Evolutionary conservation across 345 rosid genomes (phyloP).

Genomic region (Gossypium raimondii): DNA sequence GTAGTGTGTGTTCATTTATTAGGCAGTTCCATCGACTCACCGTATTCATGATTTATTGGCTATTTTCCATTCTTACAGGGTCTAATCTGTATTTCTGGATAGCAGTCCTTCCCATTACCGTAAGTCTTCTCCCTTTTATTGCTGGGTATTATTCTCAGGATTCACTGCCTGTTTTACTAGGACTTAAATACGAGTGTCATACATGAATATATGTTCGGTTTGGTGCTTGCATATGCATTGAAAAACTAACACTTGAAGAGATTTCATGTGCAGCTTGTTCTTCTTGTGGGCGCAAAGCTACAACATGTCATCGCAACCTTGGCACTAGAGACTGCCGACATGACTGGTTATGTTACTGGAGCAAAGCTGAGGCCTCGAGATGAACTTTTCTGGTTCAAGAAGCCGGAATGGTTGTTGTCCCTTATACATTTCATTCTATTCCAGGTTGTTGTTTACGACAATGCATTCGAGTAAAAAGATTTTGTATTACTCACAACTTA

Average conservation of each 20-base stretch:
- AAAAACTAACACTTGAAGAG: too few species aligned
- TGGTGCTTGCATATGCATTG: not conserved
- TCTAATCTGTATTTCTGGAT: constrained; percentile 99
- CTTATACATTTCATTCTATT: constrained; percentile 85
- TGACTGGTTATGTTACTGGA: constrained; percentile 45
- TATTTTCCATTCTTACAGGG: constrained; percentile 41
- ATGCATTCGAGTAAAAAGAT: not conserved
- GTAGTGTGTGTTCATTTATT: not conserved
- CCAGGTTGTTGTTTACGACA: constrained; percentile 46
- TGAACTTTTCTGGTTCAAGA: constrained; percentile 95
- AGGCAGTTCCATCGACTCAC: not conserved
- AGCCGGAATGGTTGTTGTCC: constrained; percentile 69
- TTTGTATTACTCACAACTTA: not conserved
- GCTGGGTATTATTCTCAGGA: constrained; percentile 8
- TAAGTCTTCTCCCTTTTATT: constrained; percentile 34
- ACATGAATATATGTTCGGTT: not conserved
- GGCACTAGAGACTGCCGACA: constrained; percentile 64
- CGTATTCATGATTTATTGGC: constrained; percentile 1
- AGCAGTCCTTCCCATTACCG: constrained; percentile 76
- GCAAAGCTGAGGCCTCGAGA: constrained; percentile 72
- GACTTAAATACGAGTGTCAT: not conserved
- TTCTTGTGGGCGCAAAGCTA: constrained; percentile 76
- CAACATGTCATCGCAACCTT: constrained; percentile 92
- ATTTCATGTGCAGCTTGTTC: constrained; percentile 50
- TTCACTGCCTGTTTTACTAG: not conserved